Conservation (phyloP, 129 eudicot species). For the Arctium lappa region DNA sequence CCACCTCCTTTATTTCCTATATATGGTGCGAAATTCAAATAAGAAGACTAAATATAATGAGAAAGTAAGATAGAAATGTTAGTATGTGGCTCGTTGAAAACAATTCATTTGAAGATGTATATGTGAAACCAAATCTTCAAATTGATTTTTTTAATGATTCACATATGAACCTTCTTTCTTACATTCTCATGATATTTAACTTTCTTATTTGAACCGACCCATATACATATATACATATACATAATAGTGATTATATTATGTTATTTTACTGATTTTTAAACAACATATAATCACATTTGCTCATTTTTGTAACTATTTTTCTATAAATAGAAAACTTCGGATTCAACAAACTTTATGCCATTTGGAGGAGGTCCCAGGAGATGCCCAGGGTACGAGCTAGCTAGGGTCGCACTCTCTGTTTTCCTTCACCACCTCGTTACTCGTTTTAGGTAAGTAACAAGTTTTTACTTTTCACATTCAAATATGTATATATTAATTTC, state of each 20-base stretch:
- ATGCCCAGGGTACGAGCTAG: slow-evolving; percentile 93
- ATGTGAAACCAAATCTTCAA: neutral
- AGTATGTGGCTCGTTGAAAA: neutral
- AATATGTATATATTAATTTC: neutral
- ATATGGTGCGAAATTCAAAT: no score
- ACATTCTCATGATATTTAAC: no score
- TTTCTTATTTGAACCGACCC: no score
- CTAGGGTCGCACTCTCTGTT: slow-evolving; percentile 74
- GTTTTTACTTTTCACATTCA: neutral
- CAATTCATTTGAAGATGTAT: no score
- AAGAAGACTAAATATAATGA: no score
- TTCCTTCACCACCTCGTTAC: slow-evolving; percentile 78
- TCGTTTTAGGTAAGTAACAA: slow-evolving; percentile 49
- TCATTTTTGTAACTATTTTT: neutral
- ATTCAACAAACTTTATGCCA: slow-evolving; percentile 55
- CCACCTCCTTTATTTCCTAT: neutral
- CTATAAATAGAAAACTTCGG: slow-evolving; percentile 36
- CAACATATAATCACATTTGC: neutral
- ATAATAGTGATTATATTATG: neutral
- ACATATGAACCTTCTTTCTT: no score
- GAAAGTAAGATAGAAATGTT: no score
- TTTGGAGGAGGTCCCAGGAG: slow-evolving; percentile 98
- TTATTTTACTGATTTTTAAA: neutral
- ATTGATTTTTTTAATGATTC: neutral
- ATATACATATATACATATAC: neutral